Evolutionary conservation across 768 basidiomycete genomes (phyloP).

Genomic region (Phylloporus sp.): DNA sequence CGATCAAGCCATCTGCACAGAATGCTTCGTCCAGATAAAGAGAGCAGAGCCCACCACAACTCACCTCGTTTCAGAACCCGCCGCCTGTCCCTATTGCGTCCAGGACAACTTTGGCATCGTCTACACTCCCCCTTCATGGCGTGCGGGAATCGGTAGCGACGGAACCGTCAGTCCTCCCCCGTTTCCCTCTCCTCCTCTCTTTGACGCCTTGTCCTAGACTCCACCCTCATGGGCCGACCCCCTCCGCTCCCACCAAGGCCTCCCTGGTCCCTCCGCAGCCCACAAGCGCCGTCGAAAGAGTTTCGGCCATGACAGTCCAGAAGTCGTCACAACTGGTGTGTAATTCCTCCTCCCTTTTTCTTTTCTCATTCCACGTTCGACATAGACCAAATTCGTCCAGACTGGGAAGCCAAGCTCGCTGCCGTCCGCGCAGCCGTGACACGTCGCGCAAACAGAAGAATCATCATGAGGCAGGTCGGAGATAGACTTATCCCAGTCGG

Average conservation of each 20-base stretch:
- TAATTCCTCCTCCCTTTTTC: conserved; percentile 9
- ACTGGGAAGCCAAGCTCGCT: conserved; percentile 96
- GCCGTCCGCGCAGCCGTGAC: conserved; percentile 93
- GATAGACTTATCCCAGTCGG: conserved; percentile 97
- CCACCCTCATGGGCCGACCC: conserved; percentile 51
- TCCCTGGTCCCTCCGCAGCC: conserved; percentile 36
- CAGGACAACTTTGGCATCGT: conserved; percentile 95
- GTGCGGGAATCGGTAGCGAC: conserved; percentile 72
- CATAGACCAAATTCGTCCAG: conserved; percentile 91
- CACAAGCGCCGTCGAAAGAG: conserved; percentile 84
- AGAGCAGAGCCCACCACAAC: conserved; percentile 91
- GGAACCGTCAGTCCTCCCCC: conserved; percentile 47
- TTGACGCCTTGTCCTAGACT: conserved; percentile 24
- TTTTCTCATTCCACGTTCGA: conserved; percentile 5
- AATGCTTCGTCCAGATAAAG: conserved; percentile 99
- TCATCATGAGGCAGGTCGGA: conserved; percentile 98
- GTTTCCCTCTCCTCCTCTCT: not conserved
- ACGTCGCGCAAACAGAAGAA: conserved; percentile 91
- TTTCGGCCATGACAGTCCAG: conserved; percentile 77
- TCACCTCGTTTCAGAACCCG: conserved; percentile 93
- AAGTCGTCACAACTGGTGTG: conserved; percentile 88
- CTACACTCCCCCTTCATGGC: conserved; percentile 79
- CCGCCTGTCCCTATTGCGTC: conserved; percentile 96
- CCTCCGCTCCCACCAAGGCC: conserved; percentile 41
- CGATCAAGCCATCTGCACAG: conserved; percentile 97